Base-by-base conservation (phyloP, 176 grass and related monocot species). In the Bolboschoenus planiculmis region DNA sequence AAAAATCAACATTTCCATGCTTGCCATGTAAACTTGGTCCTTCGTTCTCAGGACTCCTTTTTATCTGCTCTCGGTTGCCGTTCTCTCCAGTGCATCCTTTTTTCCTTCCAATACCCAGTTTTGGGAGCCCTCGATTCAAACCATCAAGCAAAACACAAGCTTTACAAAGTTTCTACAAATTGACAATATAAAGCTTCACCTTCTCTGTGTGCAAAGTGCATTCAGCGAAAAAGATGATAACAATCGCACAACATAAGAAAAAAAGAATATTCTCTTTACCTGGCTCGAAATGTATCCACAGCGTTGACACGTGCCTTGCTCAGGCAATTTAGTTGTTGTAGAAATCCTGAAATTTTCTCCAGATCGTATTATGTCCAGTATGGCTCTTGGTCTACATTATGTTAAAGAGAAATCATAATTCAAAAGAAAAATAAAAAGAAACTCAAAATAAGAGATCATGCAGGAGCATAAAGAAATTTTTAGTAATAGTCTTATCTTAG, bases 221-320 rank as follows among this genome's bases (percentile, higher is more conserved):
- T 42, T 74, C n/a, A 26, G 68, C 21, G 11, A 73, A 27, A 44
- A 44, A 4, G 11, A 72, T 70, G 23, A 42, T 44, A 43, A 4
- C 20, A 71, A 23, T n/a, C 21, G 3, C 37, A 71, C 20, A 42
- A 71, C 34, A 70, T 44, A 21, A 31, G 29, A 72, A 93, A 68
- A 26, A 29, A 27, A 73, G 46, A 35, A 78, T 46, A 26, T 48
- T 60, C 14, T 37, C 7, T 34, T 79, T 93, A 98, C 92, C 89
- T 98, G 90, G 33, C 96, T 95, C 65, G 90, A 93, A 84, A 98
- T 98, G 56, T 98, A 93, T 36, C 92, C 87, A 27, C 96, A 98
- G 2, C 89, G 89, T 23, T 91, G 87, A 83, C 96, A 95, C 33
- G 83, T 91, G 85, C 96, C 96, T 99, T 99, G 91, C 63, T 93